phyloP scores from a whole-genome alignment of 164 flowering plant species.

The Platanus orientalis region DNA sequence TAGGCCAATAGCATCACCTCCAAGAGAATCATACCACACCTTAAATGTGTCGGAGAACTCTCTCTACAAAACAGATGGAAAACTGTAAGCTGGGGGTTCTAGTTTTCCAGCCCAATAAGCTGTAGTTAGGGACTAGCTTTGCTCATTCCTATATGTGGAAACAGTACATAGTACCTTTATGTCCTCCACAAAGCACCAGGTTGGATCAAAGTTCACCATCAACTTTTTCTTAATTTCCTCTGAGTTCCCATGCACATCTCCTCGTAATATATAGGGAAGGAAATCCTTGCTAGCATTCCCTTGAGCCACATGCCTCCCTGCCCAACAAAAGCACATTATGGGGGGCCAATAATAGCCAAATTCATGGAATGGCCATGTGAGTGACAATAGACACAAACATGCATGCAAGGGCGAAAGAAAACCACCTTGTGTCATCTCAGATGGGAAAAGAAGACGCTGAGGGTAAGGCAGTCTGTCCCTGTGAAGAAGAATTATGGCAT shows the following conservation, averaged over 20 bases:
- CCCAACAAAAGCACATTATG: conserved; percentile 3
- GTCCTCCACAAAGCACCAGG: conserved; percentile 57
- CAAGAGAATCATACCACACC: conserved; percentile 87
- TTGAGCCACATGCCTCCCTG: conserved; percentile 61
- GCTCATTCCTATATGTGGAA: too few relatives aligned
- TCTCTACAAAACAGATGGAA: conserved; percentile 34
- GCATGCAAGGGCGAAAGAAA: not conserved
- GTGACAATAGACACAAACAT: not conserved
- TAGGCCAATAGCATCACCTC: conserved; percentile 90
- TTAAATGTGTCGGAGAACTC: conserved; percentile 51
- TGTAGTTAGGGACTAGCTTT: too few relatives aligned
- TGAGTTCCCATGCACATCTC: conserved; percentile 32
- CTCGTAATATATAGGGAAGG: conserved; percentile 45
- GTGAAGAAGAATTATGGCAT: conserved; percentile 89
- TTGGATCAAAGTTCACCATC: conserved; percentile 84
- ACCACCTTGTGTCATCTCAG: conserved; percentile 64
- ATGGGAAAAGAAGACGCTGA: conserved; percentile 74
- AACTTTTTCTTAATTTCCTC: conserved; percentile 48
- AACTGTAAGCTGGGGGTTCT: not conserved
- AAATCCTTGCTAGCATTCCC: conserved; percentile 72
- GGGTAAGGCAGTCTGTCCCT: conserved; percentile 72
- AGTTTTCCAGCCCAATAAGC: not conserved
- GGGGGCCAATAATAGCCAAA: not conserved
- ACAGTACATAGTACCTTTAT: conserved; percentile 48
- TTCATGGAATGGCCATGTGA: not conserved